Percentiles rank a stretch among this genome's conserved stretches.
These are phyloP conservation scores for Dendrobium officinale DNA, from an alignment of 106 monocot species.

Conservation along the genomic window DNA sequence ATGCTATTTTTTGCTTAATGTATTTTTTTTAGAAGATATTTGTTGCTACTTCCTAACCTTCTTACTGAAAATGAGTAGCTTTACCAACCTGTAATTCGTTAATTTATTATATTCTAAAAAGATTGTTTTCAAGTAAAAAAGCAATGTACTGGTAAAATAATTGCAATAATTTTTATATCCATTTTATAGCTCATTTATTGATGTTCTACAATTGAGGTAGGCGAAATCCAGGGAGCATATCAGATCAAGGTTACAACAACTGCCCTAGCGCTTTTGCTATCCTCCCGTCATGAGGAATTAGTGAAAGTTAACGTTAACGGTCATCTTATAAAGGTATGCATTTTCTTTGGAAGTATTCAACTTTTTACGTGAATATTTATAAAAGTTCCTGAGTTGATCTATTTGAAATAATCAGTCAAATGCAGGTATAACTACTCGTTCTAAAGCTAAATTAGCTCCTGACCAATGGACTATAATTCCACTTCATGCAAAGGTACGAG, in stretches of 20 bases:
- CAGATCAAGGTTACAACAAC: slow-evolving; percentile 96
- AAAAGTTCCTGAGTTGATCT: slow-evolving; percentile 9
- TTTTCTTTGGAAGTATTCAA: slow-evolving; percentile 2
- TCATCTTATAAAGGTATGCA: slow-evolving; percentile 63
- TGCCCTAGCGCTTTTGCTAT: slow-evolving; percentile 71
- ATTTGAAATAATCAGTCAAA: slow-evolving; percentile 31
- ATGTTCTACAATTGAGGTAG: slow-evolving; percentile 19
- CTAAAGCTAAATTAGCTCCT: slow-evolving; percentile 73
- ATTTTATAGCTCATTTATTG: neutral
- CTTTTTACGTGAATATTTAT: neutral
- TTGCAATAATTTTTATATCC: neutral
- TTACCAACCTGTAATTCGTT: neutral
- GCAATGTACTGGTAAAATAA: neutral
- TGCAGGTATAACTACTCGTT: slow-evolving; percentile 89
- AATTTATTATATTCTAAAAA: neutral
- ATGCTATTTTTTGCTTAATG: too few species aligned
- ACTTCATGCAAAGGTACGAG: slow-evolving; percentile 73
- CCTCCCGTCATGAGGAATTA: slow-evolving; percentile 54
- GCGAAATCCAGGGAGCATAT: slow-evolving; percentile 92
- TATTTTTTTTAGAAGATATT: too few species aligned
- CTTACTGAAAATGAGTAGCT: too few species aligned
- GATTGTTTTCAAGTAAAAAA: neutral
- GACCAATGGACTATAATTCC: slow-evolving; percentile 74
- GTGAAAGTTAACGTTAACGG: slow-evolving; percentile 73
- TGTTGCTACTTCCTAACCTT: too few species aligned